A percentile compares a stretch with the other conserved stretches of the same genome.
phyloP scores from a whole-genome alignment of 164 flowering plant species.

The Magnolia changhungtana region DNA sequence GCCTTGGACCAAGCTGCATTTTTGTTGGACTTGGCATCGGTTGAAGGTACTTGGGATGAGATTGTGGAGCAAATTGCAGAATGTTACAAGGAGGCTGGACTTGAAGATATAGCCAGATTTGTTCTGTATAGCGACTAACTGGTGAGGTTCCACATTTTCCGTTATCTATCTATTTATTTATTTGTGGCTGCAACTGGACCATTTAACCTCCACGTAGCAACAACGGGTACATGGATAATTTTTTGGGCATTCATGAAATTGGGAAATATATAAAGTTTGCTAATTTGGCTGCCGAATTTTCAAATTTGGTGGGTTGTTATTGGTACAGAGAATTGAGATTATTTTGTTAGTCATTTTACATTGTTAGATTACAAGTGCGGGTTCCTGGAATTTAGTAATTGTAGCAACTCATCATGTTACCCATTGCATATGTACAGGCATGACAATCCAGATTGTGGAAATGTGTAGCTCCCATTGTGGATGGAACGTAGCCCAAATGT shows the following conservation, averaged over 20 bases:
- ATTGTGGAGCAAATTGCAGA: constrained; percentile 61
- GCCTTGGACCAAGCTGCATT: constrained; percentile 91
- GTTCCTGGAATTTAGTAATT: too few relatives aligned
- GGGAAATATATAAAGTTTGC: neutral
- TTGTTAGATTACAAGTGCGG: neutral
- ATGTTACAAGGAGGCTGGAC: constrained; percentile 76
- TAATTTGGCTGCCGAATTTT: neutral
- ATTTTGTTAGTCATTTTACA: neutral
- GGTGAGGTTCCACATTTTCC: neutral
- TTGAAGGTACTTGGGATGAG: constrained; percentile 82
- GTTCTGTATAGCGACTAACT: constrained; percentile 51
- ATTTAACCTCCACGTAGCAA: too few relatives aligned
- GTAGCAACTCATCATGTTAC: too few relatives aligned
- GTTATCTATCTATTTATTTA: neutral
- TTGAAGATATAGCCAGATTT: constrained; percentile 63
- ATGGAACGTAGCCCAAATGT: too few relatives aligned
- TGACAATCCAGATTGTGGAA: too few relatives aligned
- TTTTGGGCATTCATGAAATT: neutral
- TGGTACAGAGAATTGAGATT: neutral
- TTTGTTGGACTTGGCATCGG: constrained; percentile 82
- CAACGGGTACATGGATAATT: too few relatives aligned
- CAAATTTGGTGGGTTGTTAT: neutral
- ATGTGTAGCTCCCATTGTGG: too few relatives aligned
- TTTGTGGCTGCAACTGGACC: too few relatives aligned
- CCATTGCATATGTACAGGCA: too few relatives aligned